These are phyloP conservation scores for Piedraia hortae DNA, from an alignment of 2,329 filamentous ascomycete species.

Conservation along the genomic window DNA sequence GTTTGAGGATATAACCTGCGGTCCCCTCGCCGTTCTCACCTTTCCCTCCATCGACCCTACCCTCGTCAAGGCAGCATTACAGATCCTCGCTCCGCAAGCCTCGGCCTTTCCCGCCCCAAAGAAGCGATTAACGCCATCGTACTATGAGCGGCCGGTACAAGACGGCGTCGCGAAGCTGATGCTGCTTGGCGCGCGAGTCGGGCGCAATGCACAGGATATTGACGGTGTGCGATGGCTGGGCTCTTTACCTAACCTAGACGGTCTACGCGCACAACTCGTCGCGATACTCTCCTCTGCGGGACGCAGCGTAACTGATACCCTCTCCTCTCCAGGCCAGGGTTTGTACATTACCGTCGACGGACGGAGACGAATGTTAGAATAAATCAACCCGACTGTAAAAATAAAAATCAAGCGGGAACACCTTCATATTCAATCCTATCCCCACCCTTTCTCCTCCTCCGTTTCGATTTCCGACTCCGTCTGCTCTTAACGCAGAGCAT, in stretches of 20 bases:
- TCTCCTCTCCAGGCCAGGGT: slow-evolving; percentile 56
- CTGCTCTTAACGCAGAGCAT: too few species aligned
- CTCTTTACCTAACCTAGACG: slow-evolving; percentile 53
- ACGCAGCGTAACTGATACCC: slow-evolving; percentile 43
- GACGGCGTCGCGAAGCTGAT: slow-evolving; percentile 63
- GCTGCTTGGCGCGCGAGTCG: slow-evolving; percentile 61
- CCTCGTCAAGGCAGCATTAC: slow-evolving; percentile 57
- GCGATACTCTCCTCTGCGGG: slow-evolving; percentile 55
- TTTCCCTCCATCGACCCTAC: slow-evolving; percentile 62
- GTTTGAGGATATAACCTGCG: slow-evolving; percentile 50
- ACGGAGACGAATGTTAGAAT: slow-evolving; percentile 53
- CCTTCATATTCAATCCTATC: too few species aligned
- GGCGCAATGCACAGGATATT: slow-evolving; percentile 58
- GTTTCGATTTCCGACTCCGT: too few species aligned
- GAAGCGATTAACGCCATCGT: slow-evolving; percentile 48
- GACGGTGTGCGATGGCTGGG: slow-evolving; percentile 44
- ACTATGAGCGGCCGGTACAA: slow-evolving; percentile 56
- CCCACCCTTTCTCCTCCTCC: too few species aligned
- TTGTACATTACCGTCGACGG: slow-evolving; percentile 75
- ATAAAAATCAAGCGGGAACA: too few species aligned
- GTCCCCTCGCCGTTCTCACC: slow-evolving; percentile 52
- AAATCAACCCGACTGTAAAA: too few species aligned
- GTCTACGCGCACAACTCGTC: slow-evolving; percentile 57
- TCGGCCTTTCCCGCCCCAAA: slow-evolving; percentile 53
- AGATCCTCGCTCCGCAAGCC: slow-evolving; percentile 44